Percentiles rank a stretch among this genome's conserved stretches.
Evolutionary conservation across 768 basidiomycete species (phyloP).

Genomic region (Psilocybe azurescens): DNA sequence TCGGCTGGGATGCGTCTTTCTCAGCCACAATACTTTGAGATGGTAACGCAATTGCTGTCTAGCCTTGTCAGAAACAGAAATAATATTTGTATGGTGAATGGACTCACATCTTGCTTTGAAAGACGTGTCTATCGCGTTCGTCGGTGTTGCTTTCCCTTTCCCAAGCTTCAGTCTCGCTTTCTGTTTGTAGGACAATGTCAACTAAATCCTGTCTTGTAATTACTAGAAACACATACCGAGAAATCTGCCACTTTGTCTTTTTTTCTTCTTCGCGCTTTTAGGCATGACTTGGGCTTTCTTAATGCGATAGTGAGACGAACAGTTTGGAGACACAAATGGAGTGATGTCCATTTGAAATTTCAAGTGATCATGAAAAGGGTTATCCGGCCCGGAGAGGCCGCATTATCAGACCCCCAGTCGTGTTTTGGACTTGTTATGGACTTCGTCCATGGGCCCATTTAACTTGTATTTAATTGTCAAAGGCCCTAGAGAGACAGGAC

Average conservation of each 20-base stretch:
- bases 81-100: not conserved
- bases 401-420: not conserved
- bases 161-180: constrained; percentile 98
- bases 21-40: constrained; percentile 75
- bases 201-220: not conserved
- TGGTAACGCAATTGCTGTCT: constrained; percentile 88
- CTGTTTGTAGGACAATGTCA: constrained; percentile 46
- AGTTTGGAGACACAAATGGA: not conserved
- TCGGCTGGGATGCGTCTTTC: constrained; percentile 62
- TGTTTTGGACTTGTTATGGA: too few relatives aligned
- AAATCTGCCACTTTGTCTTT: constrained; percentile 92
- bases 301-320: not conserved
- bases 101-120: constrained; percentile 91
- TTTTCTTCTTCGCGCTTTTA: constrained; percentile 86
- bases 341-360: not conserved
- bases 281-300: constrained; percentile 56
- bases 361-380: not conserved
- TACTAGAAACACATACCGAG: constrained; percentile 49
- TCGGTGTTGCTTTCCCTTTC: constrained; percentile 84
- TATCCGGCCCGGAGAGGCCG: constrained; percentile 6
- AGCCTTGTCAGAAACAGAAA: constrained; percentile 18
- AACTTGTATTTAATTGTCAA: too few relatives aligned
- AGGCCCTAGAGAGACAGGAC: too few relatives aligned
- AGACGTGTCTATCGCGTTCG: constrained; percentile 93
- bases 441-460: too few relatives aligned